Percentiles rank a stretch among this genome's conserved stretches.
phyloP scores from a whole-genome alignment of 495 filamentous ascomycete species.

The Mycothermus thermophilus region DNA sequence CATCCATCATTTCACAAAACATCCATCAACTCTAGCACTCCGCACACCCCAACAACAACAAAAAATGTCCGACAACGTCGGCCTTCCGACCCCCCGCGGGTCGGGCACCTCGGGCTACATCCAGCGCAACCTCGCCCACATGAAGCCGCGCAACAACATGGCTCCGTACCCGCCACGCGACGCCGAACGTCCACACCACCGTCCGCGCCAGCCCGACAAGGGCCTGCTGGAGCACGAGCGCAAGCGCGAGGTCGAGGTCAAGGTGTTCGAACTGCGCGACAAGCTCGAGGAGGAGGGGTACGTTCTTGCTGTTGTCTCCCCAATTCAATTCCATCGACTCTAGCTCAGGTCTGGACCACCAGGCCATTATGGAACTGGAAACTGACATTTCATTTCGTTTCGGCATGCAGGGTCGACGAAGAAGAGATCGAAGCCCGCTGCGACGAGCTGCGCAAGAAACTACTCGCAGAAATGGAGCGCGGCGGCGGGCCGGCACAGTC shows the following conservation, averaged over 20 bases:
- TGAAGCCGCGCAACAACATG: constrained; percentile 55
- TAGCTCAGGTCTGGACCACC: neutral
- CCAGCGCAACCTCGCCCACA: constrained; percentile 82
- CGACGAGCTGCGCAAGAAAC: constrained; percentile 47
- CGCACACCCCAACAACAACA: neutral
- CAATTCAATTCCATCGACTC: too few species aligned
- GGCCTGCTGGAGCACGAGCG: constrained; percentile 90
- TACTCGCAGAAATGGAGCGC: constrained; percentile 41
- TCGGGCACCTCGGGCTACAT: constrained; percentile 95
- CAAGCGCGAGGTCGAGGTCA: constrained; percentile 75
- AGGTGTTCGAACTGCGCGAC: constrained; percentile 83
- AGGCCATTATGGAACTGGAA: too few species aligned
- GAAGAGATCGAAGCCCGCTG: constrained; percentile 65
- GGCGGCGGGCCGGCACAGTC: constrained; percentile 19
- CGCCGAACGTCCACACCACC: constrained; percentile 45
- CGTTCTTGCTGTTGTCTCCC: too few species aligned
- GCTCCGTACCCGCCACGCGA: constrained; percentile 48
- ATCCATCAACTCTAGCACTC: neutral
- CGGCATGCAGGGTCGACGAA: constrained; percentile 45
- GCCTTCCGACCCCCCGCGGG: constrained; percentile 86
- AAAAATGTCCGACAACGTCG: constrained; percentile 92
- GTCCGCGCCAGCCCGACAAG: constrained; percentile 74
- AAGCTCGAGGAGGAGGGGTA: constrained; percentile 77
- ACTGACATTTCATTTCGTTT: neutral
- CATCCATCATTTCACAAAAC: too few species aligned